These are phyloP conservation scores for Backusella psychrophila DNA, from an alignment of 192 early-diverging fungal species.

Conservation along the genomic window DNA sequence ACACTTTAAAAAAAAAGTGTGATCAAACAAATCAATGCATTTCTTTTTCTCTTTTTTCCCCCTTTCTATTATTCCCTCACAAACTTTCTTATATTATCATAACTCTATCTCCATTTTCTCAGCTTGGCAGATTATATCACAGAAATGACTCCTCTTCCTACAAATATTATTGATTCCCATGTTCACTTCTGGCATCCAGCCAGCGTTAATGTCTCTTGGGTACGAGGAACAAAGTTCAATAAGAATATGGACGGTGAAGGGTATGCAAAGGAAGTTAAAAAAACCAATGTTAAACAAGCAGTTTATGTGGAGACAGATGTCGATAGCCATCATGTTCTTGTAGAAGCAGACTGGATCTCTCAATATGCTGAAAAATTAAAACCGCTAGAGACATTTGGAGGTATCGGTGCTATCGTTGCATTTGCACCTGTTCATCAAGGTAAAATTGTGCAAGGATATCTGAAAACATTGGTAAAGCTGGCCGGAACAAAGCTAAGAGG, in stretches of 20 bases:
- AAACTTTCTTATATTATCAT: background rate
- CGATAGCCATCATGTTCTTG: slow-evolving; percentile 20
- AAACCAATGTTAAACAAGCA: background rate
- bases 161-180: slow-evolving; percentile 28
- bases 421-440: slow-evolving; percentile 35
- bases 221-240: slow-evolving; percentile 3
- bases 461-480: slow-evolving; percentile 17
- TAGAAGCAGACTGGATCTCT: slow-evolving; percentile 30
- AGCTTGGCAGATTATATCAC: background rate
- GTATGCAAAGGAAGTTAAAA: background rate
- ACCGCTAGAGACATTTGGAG: slow-evolving; percentile 16
- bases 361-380: slow-evolving; percentile 15
- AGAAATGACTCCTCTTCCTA: background rate
- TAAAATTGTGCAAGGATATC: slow-evolving; percentile 19
- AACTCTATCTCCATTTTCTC: background rate
- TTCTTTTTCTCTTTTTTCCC: background rate
- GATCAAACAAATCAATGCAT: background rate
- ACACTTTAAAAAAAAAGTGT: background rate
- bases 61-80: background rate
- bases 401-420: slow-evolving; percentile 29
- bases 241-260: slow-evolving; percentile 4
- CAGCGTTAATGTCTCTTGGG: slow-evolving; percentile 24
- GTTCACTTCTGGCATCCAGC: slow-evolving; percentile 30
- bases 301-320: slow-evolving; percentile 35
- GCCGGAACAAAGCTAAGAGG: slow-evolving; percentile 20